Base-by-base conservation (phyloP, 75 land plant species). In the Sequoia sempervirens region DNA sequence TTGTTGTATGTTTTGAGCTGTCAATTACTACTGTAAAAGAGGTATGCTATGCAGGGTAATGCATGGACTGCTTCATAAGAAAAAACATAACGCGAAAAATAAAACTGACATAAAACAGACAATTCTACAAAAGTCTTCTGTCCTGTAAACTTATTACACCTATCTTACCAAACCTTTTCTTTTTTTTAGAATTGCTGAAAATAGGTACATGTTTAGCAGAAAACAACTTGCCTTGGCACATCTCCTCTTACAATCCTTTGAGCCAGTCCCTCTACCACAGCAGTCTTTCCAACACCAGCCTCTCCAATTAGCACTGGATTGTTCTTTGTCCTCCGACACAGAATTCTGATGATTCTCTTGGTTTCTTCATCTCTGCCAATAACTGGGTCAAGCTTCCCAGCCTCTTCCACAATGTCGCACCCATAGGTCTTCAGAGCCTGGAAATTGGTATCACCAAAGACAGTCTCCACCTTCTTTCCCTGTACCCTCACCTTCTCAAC, bases 201-300 rank as follows among this genome's bases (percentile, higher is more conserved):
- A 34, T 34, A 5, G 5, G 17, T 3, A 72, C 36, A 13, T 34
- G 5, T 72, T 50, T 50, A 40, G 18, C 20, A 36, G 17, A 82
- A 34, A 32, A 82, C 0, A 17, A 26, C 45, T 54, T 85, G 85
- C 91, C 91, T 90, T 14, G 99, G 99, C 1, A 97, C 95, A 91
- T 97, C 99, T 1, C 99, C 96, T 28, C 97, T 82, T 5, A 97
- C 93, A 64, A 97, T 96, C 66, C 99, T 87, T 84, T 97, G 99
- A 15, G 98, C 99, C 38, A 97, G 82, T 0, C 99, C 99, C 79
- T 97, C 99, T 11, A 96, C 99, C 23, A 97, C 99, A 17, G 99
- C 99, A 11, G 99, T 97, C 79, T 97, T 97, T 17, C 99, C 99
- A 47, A 97, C 99, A 2, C 99, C 99, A 23, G 99, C 98, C 84